These are phyloP conservation scores for Claviceps maximensis DNA, from an alignment of 2,329 filamentous ascomycete species.

Conservation along the genomic window DNA sequence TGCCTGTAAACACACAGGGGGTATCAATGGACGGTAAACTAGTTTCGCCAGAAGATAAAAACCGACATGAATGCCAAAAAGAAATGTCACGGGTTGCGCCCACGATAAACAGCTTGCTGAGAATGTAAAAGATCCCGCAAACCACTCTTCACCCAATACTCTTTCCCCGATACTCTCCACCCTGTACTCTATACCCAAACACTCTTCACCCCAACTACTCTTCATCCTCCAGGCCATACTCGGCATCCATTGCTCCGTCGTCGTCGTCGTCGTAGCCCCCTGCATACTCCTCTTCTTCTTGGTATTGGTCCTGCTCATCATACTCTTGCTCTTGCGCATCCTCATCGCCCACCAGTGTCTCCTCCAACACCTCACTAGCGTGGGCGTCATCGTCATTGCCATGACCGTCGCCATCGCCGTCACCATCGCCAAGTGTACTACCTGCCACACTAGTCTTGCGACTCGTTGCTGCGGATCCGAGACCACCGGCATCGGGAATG, in stretches of 20 bases:
- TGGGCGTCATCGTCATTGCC: slow-evolving; percentile 10
- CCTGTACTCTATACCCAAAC: too few species aligned
- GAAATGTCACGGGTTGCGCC: too few species aligned
- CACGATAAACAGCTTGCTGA: too few species aligned
- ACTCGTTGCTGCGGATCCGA: slow-evolving; percentile 38
- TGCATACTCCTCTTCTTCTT: slow-evolving; percentile 20
- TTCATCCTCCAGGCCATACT: slow-evolving; percentile 12
- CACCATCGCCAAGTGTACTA: slow-evolving; percentile 23
- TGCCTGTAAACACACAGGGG: too few species aligned
- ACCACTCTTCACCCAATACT: too few species aligned
- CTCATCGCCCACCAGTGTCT: slow-evolving; percentile 23
- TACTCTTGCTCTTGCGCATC: slow-evolving; percentile 20
- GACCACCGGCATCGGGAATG: slow-evolving; percentile 27
- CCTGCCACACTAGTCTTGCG: slow-evolving; percentile 26
- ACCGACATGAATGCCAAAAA: not conserved
- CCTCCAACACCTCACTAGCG: slow-evolving; percentile 20
- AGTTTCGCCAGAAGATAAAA: not conserved
- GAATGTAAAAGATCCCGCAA: too few species aligned
- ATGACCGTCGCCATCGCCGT: slow-evolving; percentile 16
- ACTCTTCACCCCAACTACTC: too few species aligned
- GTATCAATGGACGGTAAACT: too few species aligned
- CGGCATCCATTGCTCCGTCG: slow-evolving; percentile 23
- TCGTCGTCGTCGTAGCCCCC: slow-evolving; percentile 24
- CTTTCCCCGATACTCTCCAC: too few species aligned
- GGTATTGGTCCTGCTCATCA: slow-evolving; percentile 16